Evolutionary conservation across 2,329 filamentous ascomycete species (phyloP).

Genomic region (Trichoderma brevicompactum): DNA sequence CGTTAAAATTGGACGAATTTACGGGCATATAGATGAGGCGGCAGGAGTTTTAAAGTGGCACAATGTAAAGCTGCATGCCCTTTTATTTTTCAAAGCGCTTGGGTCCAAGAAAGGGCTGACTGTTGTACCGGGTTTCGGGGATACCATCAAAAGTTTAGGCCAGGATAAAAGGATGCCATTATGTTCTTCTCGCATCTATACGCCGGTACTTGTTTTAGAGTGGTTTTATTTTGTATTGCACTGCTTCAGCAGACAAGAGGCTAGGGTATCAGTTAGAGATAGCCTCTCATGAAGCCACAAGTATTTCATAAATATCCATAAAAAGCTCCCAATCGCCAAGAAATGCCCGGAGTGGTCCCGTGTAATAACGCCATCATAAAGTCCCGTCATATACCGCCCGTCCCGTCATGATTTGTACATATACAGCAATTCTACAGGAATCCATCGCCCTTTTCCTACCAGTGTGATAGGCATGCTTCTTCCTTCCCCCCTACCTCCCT

Average conservation of each 20-base stretch:
- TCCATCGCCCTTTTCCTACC: not conserved
- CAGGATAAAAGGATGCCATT: conserved; percentile 20
- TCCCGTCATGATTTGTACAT: conserved; percentile 27
- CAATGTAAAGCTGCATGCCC: not conserved
- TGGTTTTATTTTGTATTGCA: conserved; percentile 15
- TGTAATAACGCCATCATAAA: conserved; percentile 24
- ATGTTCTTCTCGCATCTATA: not conserved
- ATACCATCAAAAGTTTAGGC: conserved; percentile 22
- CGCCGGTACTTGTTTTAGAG: not conserved
- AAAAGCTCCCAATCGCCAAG: conserved; percentile 14
- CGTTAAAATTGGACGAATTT: conserved; percentile 10
- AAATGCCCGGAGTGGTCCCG: conserved; percentile 17
- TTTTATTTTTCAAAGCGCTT: not conserved
- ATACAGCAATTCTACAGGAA: conserved; percentile 29
- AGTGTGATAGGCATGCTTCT: not conserved
- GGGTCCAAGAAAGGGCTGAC: not conserved
- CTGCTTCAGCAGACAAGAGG: conserved; percentile 14
- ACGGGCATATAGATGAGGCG: not conserved
- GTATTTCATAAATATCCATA: conserved; percentile 7
- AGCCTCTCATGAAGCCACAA: conserved; percentile 14
- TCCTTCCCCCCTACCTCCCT: not conserved
- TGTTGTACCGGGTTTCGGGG: not conserved
- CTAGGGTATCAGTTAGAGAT: conserved; percentile 24
- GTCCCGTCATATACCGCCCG: conserved; percentile 16
- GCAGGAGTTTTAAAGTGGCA: conserved; percentile 3